A percentile compares a stretch with the other conserved stretches of the same genome.
phyloP scores from a whole-genome alignment of 192 early-diverging fungal species.

The Coemansia erecta region DNA sequence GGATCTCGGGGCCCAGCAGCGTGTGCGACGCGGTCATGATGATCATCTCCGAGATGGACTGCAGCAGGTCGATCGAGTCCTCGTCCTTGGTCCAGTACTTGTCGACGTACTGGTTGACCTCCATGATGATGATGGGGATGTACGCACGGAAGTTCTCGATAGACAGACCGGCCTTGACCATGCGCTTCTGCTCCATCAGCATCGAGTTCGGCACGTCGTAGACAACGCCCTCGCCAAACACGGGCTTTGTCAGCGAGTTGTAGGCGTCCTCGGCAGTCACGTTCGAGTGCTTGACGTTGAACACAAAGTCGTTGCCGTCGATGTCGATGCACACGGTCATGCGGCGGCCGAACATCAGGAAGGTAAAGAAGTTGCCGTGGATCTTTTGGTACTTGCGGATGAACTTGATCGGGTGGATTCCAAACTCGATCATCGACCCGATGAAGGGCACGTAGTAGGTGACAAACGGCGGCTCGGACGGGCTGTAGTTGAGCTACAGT shows the following conservation, averaged over 20 bases:
- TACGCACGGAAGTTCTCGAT: slow-evolving; percentile 83
- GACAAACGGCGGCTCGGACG: slow-evolving; percentile 68
- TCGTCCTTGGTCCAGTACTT: slow-evolving; percentile 59
- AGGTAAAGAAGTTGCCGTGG: slow-evolving; percentile 91
- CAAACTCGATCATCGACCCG: slow-evolving; percentile 83
- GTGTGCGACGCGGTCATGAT: slow-evolving; percentile 93
- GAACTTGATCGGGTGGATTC: slow-evolving; percentile 86
- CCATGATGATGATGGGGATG: slow-evolving; percentile 82
- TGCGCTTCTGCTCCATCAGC: slow-evolving; percentile 99
- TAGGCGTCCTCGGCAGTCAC: slow-evolving; percentile 94
- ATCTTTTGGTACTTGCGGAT: slow-evolving; percentile 76
- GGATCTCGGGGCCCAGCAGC: slow-evolving; percentile 93
- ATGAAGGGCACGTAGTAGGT: slow-evolving; percentile 83
- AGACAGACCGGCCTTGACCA: slow-evolving; percentile 91
- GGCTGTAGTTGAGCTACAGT: slow-evolving; percentile 23
- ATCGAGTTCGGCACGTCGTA: slow-evolving; percentile 91
- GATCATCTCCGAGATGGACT: slow-evolving; percentile 83
- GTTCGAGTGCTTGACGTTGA: slow-evolving; percentile 84
- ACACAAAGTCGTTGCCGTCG: slow-evolving; percentile 95
- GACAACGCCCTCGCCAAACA: slow-evolving; percentile 94
- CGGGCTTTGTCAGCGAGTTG: slow-evolving; percentile 86
- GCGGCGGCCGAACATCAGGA: slow-evolving; percentile 85
- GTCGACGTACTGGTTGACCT: slow-evolving; percentile 76
- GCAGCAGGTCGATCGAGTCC: slow-evolving; percentile 68
- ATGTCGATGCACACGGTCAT: slow-evolving; percentile 86